Percentiles rank a stretch among this genome's conserved stretches.
Conservation (phyloP, 352 stramenopile species). For the Phytopythium chamaehyphon region DNA sequence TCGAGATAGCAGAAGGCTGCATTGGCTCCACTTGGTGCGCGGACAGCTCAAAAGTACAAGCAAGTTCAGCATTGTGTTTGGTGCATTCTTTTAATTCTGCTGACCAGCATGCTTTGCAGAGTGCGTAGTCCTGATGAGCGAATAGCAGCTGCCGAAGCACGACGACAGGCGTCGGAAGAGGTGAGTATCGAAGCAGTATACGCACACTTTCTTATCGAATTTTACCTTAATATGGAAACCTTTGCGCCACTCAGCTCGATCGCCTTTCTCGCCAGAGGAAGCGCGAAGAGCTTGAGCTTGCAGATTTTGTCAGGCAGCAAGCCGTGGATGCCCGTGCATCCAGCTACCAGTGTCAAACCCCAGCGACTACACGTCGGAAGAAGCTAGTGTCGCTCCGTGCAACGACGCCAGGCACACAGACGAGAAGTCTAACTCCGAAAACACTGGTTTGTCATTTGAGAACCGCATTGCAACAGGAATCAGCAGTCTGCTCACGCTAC, state of each 20-base stretch:
- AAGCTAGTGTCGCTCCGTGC: not conserved
- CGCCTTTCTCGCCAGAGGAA: not conserved
- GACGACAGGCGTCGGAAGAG: constrained; percentile 20
- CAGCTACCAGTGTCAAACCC: too few species aligned
- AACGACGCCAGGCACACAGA: too few species aligned
- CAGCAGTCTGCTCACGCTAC: too few species aligned
- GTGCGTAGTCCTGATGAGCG: constrained; percentile 20
- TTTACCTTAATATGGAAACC: too few species aligned
- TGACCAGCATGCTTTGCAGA: constrained; percentile 8
- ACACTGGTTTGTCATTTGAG: too few species aligned
- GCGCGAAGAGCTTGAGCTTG: constrained; percentile 14
- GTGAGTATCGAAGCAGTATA: constrained; percentile 4
- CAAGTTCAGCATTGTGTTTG: constrained; percentile 3
- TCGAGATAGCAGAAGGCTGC: not conserved
- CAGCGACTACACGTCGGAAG: not conserved
- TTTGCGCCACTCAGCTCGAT: not conserved
- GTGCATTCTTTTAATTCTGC: not conserved
- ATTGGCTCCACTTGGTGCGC: not conserved
- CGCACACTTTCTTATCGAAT: not conserved
- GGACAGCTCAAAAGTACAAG: constrained; percentile 21
- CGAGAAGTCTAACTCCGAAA: too few species aligned
- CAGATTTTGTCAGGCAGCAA: constrained; percentile 9
- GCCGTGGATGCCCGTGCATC: not conserved
- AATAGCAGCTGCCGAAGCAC: constrained; percentile 25
- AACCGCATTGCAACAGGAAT: too few species aligned